Conservation (phyloP, 441 rosid genomes). For the Eutrema salsugineum region DNA sequence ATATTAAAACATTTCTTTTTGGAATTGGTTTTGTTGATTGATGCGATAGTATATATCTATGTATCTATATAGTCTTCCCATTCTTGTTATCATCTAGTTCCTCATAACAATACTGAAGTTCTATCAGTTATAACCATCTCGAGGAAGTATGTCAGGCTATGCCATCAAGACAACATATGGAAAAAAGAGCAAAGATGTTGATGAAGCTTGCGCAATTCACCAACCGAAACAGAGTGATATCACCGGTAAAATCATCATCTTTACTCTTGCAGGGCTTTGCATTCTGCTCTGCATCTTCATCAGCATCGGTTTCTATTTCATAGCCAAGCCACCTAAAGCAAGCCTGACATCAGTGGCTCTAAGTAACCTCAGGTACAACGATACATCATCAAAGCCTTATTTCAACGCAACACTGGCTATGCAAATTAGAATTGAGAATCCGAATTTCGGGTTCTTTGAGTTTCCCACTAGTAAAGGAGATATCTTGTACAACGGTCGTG, state of each 20-base stretch:
- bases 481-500: slow-evolving; percentile 28
- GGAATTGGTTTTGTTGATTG: background rate
- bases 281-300: slow-evolving; percentile 29
- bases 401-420: slow-evolving; percentile 41
- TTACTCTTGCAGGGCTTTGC: slow-evolving; percentile 24
- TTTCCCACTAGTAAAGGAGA: slow-evolving; percentile 34
- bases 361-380: slow-evolving; percentile 25
- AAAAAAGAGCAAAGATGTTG: slow-evolving; percentile 26
- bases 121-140: background rate
- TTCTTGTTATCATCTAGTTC: background rate
- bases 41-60: background rate
- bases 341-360: slow-evolving; percentile 17
- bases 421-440: slow-evolving; percentile 38
- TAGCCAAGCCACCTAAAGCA: slow-evolving; percentile 33
- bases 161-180: slow-evolving; percentile 9
- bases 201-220: slow-evolving; percentile 20
- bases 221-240: background rate
- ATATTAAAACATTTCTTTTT: background rate
- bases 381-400: slow-evolving; percentile 21
- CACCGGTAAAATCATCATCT: slow-evolving; percentile 30
- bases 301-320: slow-evolving; percentile 25
- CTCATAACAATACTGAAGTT: background rate
- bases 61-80: background rate
- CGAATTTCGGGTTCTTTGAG: slow-evolving; percentile 50
- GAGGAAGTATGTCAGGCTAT: slow-evolving; percentile 9